phyloP scores from a whole-genome alignment of 768 basidiomycete species.

The Cystoderma amianthinum region DNA sequence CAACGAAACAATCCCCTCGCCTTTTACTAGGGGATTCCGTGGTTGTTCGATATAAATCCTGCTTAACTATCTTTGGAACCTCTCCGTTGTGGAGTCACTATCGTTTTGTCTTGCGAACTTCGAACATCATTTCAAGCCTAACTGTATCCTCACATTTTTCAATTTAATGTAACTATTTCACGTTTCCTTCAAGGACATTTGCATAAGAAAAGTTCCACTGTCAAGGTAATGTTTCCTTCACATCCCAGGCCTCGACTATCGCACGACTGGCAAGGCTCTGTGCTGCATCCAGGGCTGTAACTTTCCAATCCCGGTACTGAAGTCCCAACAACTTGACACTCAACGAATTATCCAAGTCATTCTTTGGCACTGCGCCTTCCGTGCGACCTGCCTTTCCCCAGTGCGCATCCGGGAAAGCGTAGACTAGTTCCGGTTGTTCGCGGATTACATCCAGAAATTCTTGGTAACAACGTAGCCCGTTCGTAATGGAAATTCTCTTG shows the following conservation, averaged over 20 bases:
- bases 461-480: background rate
- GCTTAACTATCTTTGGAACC: constrained; percentile 11
- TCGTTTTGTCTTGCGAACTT: no score
- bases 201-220: no score
- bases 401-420: background rate
- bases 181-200: no score
- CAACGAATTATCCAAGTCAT: background rate
- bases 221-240: no score
- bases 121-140: no score
- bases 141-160: no score
- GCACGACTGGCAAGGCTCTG: background rate
- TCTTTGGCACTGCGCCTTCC: background rate
- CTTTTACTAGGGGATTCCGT: constrained; percentile 13
- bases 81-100: no score
- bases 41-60: constrained; percentile 8
- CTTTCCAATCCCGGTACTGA: background rate
- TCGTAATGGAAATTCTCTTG: background rate
- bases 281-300: background rate
- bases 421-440: background rate
- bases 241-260: background rate
- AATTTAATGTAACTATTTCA: no score
- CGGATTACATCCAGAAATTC: background rate
- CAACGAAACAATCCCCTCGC: constrained; percentile 12
- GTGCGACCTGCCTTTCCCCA: background rate
- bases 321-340: background rate